Evolutionary conservation across 306 rosid species (phyloP).

Genomic region (Cucurbita ficifolia): DNA sequence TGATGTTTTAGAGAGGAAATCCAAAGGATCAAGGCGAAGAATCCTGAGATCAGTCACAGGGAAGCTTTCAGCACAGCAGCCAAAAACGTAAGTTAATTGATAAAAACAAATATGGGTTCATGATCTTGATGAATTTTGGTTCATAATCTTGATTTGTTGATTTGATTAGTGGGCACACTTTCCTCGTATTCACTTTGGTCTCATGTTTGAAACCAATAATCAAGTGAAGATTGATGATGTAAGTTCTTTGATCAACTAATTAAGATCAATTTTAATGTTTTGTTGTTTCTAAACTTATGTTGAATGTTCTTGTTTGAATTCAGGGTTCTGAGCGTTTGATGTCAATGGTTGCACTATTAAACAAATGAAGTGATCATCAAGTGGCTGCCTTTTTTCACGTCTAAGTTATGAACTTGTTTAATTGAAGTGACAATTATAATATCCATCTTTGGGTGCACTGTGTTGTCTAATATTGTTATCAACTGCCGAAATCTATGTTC

Average conservation of each 20-base stretch:
- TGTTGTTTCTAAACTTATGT: background rate
- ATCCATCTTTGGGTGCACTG: slow-evolving; percentile 14
- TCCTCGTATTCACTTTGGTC: slow-evolving; percentile 93
- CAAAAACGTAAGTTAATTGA: slow-evolving; percentile 42
- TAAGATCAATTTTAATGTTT: background rate
- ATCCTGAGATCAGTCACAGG: slow-evolving; percentile 93
- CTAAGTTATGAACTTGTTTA: background rate
- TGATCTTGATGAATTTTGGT: background rate
- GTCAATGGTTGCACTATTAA: slow-evolving; percentile 59
- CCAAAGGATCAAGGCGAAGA: slow-evolving; percentile 93
- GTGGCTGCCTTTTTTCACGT: background rate
- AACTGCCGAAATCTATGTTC: background rate
- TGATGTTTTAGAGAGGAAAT: slow-evolving; percentile 69
- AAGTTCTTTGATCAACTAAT: slow-evolving; percentile 12
- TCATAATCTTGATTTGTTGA: background rate
- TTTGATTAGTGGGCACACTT: slow-evolving; percentile 85
- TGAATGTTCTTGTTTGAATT: background rate
- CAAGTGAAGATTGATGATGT: slow-evolving; percentile 74
- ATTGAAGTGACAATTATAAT: slow-evolving; percentile 6
- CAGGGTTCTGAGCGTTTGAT: slow-evolving; percentile 54
- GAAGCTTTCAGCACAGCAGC: slow-evolving; percentile 99
- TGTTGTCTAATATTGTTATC: background rate
- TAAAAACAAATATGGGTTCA: background rate
- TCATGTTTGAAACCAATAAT: slow-evolving; percentile 77
- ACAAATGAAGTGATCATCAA: slow-evolving; percentile 27